Conservation (phyloP, 345 rosid genomes). For the Eucalyptus pauciflora region DNA sequence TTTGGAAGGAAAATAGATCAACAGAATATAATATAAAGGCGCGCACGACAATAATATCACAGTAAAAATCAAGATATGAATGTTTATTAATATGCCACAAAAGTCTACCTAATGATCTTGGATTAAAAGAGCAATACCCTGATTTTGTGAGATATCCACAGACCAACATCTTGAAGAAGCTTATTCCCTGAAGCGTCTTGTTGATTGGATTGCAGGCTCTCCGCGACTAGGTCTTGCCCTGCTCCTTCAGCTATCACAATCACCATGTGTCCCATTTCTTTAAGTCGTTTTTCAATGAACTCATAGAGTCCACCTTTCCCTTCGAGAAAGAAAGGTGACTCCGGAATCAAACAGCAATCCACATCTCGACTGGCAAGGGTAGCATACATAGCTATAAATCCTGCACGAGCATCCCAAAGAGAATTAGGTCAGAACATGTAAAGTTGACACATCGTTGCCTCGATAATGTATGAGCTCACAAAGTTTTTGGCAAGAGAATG, state of each 20-base stretch:
- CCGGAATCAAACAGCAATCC: conserved; percentile 92
- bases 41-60: not conserved
- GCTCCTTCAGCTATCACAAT: conserved; percentile 90
- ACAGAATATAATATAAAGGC: not conserved
- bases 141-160: conserved; percentile 66
- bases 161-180: conserved; percentile 72
- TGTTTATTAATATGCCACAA: not conserved
- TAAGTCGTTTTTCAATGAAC: conserved; percentile 47
- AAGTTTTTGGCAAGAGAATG: not conserved
- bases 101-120: not conserved
- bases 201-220: conserved; percentile 29
- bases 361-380: conserved; percentile 91
- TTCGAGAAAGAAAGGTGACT: conserved; percentile 85
- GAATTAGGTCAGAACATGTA: not conserved
- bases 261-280: conserved; percentile 81
- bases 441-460: not conserved
- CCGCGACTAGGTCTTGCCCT: conserved; percentile 68
- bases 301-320: conserved; percentile 79
- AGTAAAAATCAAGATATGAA: not conserved
- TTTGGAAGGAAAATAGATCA: not conserved
- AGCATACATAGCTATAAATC: conserved; percentile 68
- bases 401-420: conserved; percentile 11
- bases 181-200: conserved; percentile 87
- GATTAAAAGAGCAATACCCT: conserved; percentile 24
- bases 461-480: not conserved